A percentile compares a stretch with the other conserved stretches of the same genome.
phyloP scores from a whole-genome alignment of 2,329 filamentous ascomycete species.

The Macrophomina pseudophaseolina region DNA sequence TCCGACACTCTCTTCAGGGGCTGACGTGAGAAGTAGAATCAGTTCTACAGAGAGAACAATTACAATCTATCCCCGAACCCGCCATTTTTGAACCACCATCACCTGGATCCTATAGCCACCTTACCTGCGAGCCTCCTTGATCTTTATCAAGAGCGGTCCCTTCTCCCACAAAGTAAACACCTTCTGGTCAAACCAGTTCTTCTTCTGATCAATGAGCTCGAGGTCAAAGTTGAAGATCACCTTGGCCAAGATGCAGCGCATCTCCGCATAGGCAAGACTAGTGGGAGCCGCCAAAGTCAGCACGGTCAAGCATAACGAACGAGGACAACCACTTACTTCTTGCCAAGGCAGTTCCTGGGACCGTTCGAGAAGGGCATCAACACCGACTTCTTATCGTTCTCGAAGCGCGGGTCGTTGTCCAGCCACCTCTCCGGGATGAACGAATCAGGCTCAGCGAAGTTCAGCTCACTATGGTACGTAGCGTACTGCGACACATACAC shows the following conservation, averaged over 20 bases:
- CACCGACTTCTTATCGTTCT: conserved; percentile 36
- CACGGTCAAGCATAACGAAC: background rate
- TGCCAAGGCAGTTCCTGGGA: conserved; percentile 44
- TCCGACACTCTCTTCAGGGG: too few species aligned
- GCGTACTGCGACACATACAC: conserved; percentile 38
- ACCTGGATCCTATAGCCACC: background rate
- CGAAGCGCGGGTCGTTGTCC: conserved; percentile 32
- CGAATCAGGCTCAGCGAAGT: conserved; percentile 40
- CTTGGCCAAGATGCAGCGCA: conserved; percentile 46
- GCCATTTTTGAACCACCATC: background rate
- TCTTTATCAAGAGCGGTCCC: conserved; percentile 34
- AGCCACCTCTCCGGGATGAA: conserved; percentile 46
- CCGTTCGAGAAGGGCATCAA: conserved; percentile 43
- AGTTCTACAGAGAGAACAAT: background rate
- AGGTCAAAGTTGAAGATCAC: conserved; percentile 49
- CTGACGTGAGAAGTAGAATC: too few species aligned
- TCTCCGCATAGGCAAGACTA: conserved; percentile 43
- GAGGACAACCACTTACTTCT: conserved; percentile 37
- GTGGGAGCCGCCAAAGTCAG: conserved; percentile 27
- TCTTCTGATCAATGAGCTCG: conserved; percentile 35
- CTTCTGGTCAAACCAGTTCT: conserved; percentile 48
- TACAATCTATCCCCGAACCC: background rate
- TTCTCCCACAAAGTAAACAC: conserved; percentile 44
- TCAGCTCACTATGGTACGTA: conserved; percentile 37
- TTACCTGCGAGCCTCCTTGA: conserved; percentile 29